Evolutionary conservation across 345 rosid species (phyloP).

Genomic region (Cochlearia excelsa): DNA sequence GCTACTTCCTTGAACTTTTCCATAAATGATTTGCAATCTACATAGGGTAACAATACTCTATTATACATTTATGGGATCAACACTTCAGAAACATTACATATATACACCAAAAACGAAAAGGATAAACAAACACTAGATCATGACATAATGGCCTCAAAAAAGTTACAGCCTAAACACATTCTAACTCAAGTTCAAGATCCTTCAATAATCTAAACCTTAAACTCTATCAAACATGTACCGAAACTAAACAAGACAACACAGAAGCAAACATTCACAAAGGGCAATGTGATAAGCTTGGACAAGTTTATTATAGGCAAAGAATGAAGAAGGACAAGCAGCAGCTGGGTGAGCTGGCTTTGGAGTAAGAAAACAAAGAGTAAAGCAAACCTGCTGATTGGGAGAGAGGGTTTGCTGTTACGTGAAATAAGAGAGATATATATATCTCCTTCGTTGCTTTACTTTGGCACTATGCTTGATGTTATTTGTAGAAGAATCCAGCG

Average conservation of each 20-base stretch:
- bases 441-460: no score
- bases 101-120: not conserved
- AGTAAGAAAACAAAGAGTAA: no score
- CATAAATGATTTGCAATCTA: slow-evolving; percentile 89
- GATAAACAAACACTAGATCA: not conserved
- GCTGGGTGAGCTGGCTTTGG: no score
- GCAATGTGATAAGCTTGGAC: not conserved
- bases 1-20: slow-evolving; percentile 67
- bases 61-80: slow-evolving; percentile 3
- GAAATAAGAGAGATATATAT: no score
- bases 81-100: not conserved
- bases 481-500: no score
- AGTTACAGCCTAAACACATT: not conserved
- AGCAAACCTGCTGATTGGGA: no score
- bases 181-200: not conserved
- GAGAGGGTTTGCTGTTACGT: no score
- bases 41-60: not conserved
- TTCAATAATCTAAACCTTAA: not conserved
- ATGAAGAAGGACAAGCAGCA: not conserved
- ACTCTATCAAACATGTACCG: not conserved
- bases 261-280: not conserved
- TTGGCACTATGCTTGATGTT: no score
- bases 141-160: not conserved
- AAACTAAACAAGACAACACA: not conserved
- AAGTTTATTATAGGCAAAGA: no score